These are phyloP conservation scores for Phytophthora sp. DNA, from an alignment of 352 stramenopile species.

Conservation along the genomic window DNA sequence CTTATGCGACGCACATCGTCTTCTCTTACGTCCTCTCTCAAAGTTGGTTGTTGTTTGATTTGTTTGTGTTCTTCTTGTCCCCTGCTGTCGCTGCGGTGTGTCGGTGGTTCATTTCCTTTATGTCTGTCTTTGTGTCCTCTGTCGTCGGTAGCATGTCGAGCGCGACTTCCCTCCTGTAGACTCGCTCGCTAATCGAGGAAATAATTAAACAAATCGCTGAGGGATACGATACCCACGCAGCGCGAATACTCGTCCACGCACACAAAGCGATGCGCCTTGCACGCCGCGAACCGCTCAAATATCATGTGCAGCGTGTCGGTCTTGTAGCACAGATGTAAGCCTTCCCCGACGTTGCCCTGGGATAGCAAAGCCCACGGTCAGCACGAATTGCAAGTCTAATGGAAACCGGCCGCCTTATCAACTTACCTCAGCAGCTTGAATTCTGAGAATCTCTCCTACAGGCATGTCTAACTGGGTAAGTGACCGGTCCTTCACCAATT, in stretches of 20 bases:
- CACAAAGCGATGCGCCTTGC: constrained; percentile 87
- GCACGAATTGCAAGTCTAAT: neutral
- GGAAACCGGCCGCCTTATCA: neutral
- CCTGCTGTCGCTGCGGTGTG: constrained; percentile 18
- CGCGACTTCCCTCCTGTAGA: constrained; percentile 23
- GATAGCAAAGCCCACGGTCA: constrained; percentile 17
- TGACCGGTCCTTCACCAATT: constrained; percentile 89
- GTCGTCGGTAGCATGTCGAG: constrained; percentile 20
- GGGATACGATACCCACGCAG: constrained; percentile 84
- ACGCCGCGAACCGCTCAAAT: constrained; percentile 86
- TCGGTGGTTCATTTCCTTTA: constrained; percentile 31
- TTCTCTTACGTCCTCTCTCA: constrained; percentile 31
- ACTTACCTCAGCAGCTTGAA: constrained; percentile 84
- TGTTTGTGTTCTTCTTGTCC: constrained; percentile 39
- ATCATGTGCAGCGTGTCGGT: constrained; percentile 91
- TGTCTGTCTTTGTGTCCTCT: constrained; percentile 20
- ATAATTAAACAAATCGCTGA: constrained; percentile 93
- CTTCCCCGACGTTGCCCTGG: constrained; percentile 83
- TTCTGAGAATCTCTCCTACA: constrained; percentile 86
- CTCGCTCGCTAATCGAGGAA: constrained; percentile 77
- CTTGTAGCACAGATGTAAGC: constrained; percentile 87
- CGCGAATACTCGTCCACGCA: constrained; percentile 86
- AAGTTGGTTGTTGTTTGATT: constrained; percentile 42
- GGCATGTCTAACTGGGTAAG: constrained; percentile 90
- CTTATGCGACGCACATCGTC: no score